Evolutionary conservation across 306 rosid species (phyloP), one percentile per base, ranked within the genome.

Genomic region (Gastrolobium villosum): DNA sequence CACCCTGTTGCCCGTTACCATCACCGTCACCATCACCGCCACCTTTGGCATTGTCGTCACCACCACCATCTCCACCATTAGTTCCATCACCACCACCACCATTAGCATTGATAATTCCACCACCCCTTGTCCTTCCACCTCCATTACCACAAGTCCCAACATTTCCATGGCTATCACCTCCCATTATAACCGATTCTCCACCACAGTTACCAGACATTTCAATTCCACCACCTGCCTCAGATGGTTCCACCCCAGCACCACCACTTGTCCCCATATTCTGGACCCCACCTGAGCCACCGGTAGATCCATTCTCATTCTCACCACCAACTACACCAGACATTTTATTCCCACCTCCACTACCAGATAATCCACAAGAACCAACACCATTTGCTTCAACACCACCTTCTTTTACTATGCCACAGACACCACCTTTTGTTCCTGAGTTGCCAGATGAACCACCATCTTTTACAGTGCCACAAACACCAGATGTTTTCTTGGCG

Each of bases 191-290:
- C 3, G 52, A 69, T 4, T 45, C 50, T 2, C 50, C 60, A 68
- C 86, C 26, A 81, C 79, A 31, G 76, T 64, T 64, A 64, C 73
- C 73, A 13, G 43, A 45, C 57, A 10, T 43, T 36, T 6, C 15
- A 2, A 7, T 67, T 70, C 64, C 89, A 15, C 90, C 87, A 20
- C 26, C 26, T 20, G 26, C 26, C 26, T 20, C 26, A 20, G 26
- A 20, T 20, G 26, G 26, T 20, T 2, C 50, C 60, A 63, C 86
- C 26, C 79, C 79, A 31, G 76, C 89, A 15, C 90, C 87, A 1
- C 94, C 93, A 41, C 68, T 86, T 10, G 88, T 84, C 30, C 92
- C 98, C 0, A 65, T 36, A 44, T 84, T 86, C 68, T 54, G 87
- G 72, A 80, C 92, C n/a, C 90, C 89, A 39, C 82, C 83, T 2